phyloP scores from a whole-genome alignment of 345 rosid genomes.

The Eucalyptus victrix region DNA sequence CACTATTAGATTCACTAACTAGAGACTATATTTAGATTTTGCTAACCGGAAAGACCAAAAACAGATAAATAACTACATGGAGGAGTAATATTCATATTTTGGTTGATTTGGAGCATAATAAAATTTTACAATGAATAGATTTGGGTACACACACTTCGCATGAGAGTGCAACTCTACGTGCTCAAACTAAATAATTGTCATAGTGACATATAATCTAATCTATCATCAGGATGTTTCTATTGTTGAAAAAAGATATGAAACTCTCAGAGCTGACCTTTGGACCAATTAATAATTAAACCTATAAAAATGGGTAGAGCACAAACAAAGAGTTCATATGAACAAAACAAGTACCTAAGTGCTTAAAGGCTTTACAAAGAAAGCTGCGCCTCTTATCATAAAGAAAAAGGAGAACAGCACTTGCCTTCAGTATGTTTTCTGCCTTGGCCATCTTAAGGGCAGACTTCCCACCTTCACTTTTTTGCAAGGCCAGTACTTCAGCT shows the following conservation, averaged over 20 bases:
- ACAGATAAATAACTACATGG: neutral
- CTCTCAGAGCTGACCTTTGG: neutral
- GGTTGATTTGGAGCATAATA: neutral
- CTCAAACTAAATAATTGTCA: neutral
- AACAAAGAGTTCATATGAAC: neutral
- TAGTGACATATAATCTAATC: neutral
- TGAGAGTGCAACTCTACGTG: neutral
- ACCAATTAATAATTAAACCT: neutral
- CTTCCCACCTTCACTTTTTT: slow-evolving; percentile 29
- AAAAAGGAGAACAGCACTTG: neutral
- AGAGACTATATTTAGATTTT: neutral
- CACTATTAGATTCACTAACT: neutral
- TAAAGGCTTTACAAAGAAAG: neutral
- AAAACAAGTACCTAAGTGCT: neutral
- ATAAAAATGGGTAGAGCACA: neutral
- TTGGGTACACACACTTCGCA: neutral
- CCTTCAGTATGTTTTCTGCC: neutral
- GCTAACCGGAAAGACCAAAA: neutral
- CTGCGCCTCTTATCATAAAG: neutral
- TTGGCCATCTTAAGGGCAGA: slow-evolving; percentile 6
- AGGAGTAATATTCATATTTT: neutral
- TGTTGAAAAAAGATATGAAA: neutral
- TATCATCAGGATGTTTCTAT: neutral
- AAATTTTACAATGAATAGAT: neutral
- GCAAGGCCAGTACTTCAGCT: slow-evolving; percentile 32